Base-by-base conservation (phyloP, 2,329 filamentous ascomycete genomes). In the Diaporthe sp. region DNA sequence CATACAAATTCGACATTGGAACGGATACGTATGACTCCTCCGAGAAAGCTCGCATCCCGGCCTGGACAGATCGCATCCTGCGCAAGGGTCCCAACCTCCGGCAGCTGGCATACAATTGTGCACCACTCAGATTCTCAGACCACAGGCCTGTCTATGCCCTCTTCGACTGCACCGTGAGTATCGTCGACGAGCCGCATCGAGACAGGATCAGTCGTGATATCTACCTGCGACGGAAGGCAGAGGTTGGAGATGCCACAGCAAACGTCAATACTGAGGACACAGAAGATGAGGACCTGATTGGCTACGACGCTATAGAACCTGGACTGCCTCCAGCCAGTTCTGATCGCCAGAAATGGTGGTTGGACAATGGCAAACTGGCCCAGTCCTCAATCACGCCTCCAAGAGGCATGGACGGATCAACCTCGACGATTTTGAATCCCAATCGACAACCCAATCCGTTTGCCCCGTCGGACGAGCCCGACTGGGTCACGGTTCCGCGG, bases 41-140 rank as follows among this genome's bases (percentile, higher is more conserved):
- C 90, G 96, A 98, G 81, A 99, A 99, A 83, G 92, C 93, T 73
- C 93, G 97, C 22, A 98, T 98, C 77, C 97, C 97, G 3, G 97
- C 97, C 0, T 99, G 97, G 97, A 98, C 96, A 76, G 97, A 99
- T 84, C 94, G 97, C 51, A 94, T 99, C 61, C 86, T 99, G 12
- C 93, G 94, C 76, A 97, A 96, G 85, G 97, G 97, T 10, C 87
- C 90, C 76, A 96, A 95, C 79, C 89, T 99, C 49, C 92, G 92
- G 57, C 97, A 98, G 82, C 87, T 94, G 15, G 90, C 94, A 44
- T 99, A 99, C 84, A 91, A 94, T 80, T 93, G 91, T 72, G 95
- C 96, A 4, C 92, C 95, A 42, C 87, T 99, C 49, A 91, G 90
- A 17, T 98, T 98, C 82, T 99, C 97, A 0, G 97, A 99, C 81